A percentile compares a stretch with the other conserved stretches of the same genome.
phyloP scores from a whole-genome alignment of 192 early-diverging fungal genomes.

The Globomyces pollinis-pini region DNA sequence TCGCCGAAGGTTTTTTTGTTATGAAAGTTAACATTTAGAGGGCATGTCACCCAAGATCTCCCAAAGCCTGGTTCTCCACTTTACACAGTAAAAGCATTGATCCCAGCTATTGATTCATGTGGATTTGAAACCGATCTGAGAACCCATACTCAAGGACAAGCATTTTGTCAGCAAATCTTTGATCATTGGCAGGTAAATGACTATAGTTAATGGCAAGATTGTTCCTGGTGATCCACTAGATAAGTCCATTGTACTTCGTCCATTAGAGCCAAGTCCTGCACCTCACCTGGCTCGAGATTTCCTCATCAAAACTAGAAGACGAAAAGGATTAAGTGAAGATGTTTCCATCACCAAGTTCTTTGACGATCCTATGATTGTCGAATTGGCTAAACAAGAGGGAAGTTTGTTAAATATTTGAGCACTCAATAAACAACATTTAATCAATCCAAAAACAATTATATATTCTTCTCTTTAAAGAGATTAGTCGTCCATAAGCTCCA shows the following conservation, averaged over 20 bases:
- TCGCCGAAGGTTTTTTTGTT: too few species aligned
- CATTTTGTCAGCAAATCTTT: constrained; percentile 96
- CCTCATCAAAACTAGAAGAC: constrained; percentile 95
- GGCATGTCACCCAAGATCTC: constrained; percentile 90
- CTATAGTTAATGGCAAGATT: constrained; percentile 25
- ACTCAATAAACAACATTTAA: too few species aligned
- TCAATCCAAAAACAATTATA: too few species aligned
- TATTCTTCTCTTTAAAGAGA: too few species aligned
- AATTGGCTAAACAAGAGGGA: constrained; percentile 7
- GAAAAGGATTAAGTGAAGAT: constrained; percentile 69
- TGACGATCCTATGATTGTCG: constrained; percentile 40
- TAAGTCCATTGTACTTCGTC: constrained; percentile 72
- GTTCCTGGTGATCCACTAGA: constrained; percentile 97
- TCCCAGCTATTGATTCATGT: constrained; percentile 92
- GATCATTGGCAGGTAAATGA: constrained; percentile 80
- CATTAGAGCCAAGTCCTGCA: constrained; percentile 81
- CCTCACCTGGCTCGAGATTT: constrained; percentile 92
- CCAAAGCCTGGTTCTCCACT: constrained; percentile 92
- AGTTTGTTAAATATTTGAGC: background rate
- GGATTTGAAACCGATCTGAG: constrained; percentile 96
- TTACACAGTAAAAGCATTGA: constrained; percentile 85
- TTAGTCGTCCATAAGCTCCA: too few species aligned
- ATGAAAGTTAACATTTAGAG: too few species aligned
- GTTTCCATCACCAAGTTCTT: constrained; percentile 53
- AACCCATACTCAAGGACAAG: constrained; percentile 93